phyloP scores from a whole-genome alignment of 345 rosid species.

The Eucalyptus marginata region DNA sequence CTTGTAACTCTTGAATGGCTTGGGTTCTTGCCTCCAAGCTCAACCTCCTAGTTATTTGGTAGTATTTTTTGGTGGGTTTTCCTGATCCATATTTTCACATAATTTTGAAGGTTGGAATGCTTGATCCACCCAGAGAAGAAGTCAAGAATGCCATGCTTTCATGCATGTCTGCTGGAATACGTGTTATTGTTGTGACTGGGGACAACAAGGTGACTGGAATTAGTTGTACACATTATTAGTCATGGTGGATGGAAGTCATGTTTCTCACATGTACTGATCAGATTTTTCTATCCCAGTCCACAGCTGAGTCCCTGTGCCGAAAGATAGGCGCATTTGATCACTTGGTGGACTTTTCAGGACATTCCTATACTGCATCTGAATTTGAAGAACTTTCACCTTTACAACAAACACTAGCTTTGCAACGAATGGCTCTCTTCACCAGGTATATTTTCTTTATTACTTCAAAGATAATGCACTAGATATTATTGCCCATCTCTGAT shows the following conservation, averaged over 20 bases:
- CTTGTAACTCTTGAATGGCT: neutral
- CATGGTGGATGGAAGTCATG: neutral
- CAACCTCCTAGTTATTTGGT: neutral
- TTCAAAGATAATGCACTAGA: neutral
- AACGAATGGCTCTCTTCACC: slow-evolving; percentile 81
- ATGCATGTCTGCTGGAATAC: slow-evolving; percentile 98
- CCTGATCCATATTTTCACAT: neutral
- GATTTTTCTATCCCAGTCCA: slow-evolving; percentile 50
- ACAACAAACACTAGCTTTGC: slow-evolving; percentile 82
- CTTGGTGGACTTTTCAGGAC: slow-evolving; percentile 65
- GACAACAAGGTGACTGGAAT: slow-evolving; percentile 77
- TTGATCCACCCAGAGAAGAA: slow-evolving; percentile 98
- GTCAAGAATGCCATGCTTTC: slow-evolving; percentile 92
- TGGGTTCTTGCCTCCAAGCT: neutral
- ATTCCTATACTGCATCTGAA: slow-evolving; percentile 91
- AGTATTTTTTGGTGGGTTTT: neutral
- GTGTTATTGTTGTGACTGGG: slow-evolving; percentile 98
- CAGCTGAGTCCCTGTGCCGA: slow-evolving; percentile 92
- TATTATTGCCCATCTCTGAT: neutral
- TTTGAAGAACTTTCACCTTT: slow-evolving; percentile 89
- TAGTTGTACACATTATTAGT: neutral
- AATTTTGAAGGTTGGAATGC: slow-evolving; percentile 83
- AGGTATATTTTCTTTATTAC: slow-evolving; percentile 24
- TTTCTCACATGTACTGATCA: slow-evolving; percentile 6
- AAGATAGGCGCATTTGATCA: slow-evolving; percentile 97